These are phyloP conservation scores for Oxyria digyna DNA, from an alignment of 148 eudicot species.

Conservation along the genomic window DNA sequence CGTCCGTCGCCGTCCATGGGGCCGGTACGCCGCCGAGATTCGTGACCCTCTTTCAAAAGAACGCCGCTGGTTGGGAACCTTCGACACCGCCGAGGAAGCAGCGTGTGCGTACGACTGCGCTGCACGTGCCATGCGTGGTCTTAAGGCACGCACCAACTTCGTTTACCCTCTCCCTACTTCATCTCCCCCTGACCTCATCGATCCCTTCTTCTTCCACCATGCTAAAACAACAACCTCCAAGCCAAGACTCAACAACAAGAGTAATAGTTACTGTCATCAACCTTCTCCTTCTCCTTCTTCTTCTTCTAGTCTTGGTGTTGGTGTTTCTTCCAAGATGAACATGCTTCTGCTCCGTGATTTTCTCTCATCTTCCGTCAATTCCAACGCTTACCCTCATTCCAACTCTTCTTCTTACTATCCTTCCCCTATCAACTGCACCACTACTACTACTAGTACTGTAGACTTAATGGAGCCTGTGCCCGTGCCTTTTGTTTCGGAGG, in stretches of 20 bases:
- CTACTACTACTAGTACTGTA: neutral
- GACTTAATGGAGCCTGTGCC: neutral
- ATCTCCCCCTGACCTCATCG: neutral
- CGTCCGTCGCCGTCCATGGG: constrained; percentile 79
- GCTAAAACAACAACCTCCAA: neutral
- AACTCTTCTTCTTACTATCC: neutral
- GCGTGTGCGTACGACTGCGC: constrained; percentile 71
- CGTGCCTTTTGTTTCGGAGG: neutral
- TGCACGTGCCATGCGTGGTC: constrained; percentile 60
- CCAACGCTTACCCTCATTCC: neutral
- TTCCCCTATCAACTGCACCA: neutral
- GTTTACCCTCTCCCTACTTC: constrained; percentile 8
- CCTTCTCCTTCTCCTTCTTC: neutral
- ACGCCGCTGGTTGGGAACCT: constrained; percentile 60
- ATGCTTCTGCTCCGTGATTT: neutral
- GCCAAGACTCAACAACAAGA: neutral
- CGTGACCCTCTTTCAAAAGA: constrained; percentile 59
- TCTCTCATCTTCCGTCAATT: neutral
- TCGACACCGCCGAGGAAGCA: constrained; percentile 67
- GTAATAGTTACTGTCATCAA: neutral
- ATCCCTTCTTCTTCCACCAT: neutral
- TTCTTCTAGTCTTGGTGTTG: neutral
- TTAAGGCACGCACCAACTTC: constrained; percentile 54
- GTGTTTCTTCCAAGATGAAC: neutral
- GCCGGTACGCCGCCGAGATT: constrained; percentile 67